Base-by-base conservation (phyloP, 495 filamentous ascomycete genomes). In the Massariosphaeria phaeospora region DNA sequence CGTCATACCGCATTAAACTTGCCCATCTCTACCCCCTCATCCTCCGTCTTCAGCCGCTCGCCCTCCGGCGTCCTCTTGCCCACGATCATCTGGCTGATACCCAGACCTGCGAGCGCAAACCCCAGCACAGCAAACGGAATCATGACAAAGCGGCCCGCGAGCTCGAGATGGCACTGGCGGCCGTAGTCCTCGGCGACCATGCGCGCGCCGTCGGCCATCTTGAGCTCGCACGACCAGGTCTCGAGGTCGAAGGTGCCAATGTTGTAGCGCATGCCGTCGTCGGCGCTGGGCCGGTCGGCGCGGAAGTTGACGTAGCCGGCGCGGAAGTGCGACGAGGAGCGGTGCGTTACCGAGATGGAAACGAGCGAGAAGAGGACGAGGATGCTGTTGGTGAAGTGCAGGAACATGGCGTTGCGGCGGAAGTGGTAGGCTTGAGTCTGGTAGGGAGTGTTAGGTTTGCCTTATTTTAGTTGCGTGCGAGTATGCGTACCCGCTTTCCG, bases 201-300 rank as follows among this genome's bases (percentile, higher is more conserved):
- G 21, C 13, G 41, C 1, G 53, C 49, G 2, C 52, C 58, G 1
- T 25, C 1, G 2, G 50, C 36, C 17, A 0, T 17, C 48, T 63
- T 47, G 12, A 62, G 42, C 29, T 63, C 59, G 45, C 54, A 63
- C 21, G 42, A 43, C 54, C 59, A 63, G 18, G 59, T 63, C 38
- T 63, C 59, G 34, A 62, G 54, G 23, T 63, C 59, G 49, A 63
- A 63, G 45, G 38, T 53, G 27, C 59, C 59, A 29, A 30, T 35
- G 45, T 63, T 48, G 48, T 63, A 63, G 10, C 52, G 48, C 15
- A 57, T 25, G 18, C 36, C 46, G 39, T 55, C 48, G 31, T 25
- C 34, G 25, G 36, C 2, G 8, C 3, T 21, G 12, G 34, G 5
- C n/a, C 20, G 34, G 34, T 38, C 34, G 6, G n/a, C n/a, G n/a